Evolutionary conservation across 768 basidiomycete species (phyloP).

Genomic region (Glaciozyma antarctica): DNA sequence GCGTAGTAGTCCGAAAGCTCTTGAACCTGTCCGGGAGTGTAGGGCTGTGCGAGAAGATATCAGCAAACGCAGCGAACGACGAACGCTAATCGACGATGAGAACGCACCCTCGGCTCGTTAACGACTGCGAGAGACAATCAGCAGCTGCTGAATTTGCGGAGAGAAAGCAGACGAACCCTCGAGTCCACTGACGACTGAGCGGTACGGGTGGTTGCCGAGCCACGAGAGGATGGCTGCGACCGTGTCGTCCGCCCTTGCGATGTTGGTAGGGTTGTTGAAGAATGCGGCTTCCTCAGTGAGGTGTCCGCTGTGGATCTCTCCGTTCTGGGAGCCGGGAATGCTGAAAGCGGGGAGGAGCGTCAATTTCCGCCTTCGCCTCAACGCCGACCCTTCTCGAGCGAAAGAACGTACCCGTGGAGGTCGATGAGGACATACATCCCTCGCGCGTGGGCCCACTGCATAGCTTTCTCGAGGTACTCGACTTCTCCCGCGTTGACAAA

Average conservation of each 20-base stretch:
- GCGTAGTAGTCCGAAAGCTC: constrained; percentile 31
- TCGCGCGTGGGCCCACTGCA: constrained; percentile 25
- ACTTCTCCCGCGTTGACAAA: constrained; percentile 30
- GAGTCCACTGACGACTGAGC: constrained; percentile 25
- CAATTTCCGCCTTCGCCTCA: no score
- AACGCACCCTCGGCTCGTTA: constrained; percentile 31
- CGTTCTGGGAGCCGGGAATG: constrained; percentile 36
- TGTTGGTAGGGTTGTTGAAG: constrained; percentile 27
- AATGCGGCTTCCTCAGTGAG: constrained; percentile 12
- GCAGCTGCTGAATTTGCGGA: neutral
- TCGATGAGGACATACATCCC: constrained; percentile 35
- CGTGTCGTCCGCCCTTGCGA: constrained; percentile 25
- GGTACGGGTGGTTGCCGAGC: constrained; percentile 32
- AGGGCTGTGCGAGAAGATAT: constrained; percentile 8
- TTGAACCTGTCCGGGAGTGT: constrained; percentile 25
- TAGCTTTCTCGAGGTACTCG: constrained; percentile 30
- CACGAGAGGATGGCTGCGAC: constrained; percentile 32
- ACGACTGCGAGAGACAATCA: neutral
- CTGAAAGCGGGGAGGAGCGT: no score
- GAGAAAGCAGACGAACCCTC: neutral
- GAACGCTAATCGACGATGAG: no score
- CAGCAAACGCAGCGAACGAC: no score
- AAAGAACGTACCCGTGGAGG: constrained; percentile 23
- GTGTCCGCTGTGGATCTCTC: constrained; percentile 34
- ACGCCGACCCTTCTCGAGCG: no score